Evolutionary conservation across 164 flowering plant species (phyloP), one percentile per base, ranked within the genome.

Genomic region (Stephania yunnanensis): DNA sequence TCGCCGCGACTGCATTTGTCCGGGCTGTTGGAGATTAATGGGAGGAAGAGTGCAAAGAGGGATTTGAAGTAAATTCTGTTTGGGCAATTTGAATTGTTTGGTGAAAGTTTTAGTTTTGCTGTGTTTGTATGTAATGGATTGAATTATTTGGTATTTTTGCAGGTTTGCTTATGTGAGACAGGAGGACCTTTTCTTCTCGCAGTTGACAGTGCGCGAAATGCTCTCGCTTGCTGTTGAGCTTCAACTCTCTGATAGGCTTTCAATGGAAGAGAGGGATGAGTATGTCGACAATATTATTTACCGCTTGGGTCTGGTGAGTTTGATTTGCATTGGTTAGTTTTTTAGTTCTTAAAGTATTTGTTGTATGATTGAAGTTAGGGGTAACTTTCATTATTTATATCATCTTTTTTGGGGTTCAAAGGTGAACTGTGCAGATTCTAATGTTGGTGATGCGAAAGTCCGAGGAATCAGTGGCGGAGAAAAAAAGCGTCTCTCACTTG

Each of bases 401-500:
- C 75, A 25, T 10, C 45, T 45, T 45, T 45, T 45, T 73, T 30
- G 76, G 42, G 73, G 48, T 69, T 80, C 71, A 48, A 85, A 93
- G 99, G 94, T 93, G 68, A 89, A 83, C 73, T 96, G 98, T 90
- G 98, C 97, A 64, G 97, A 93, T 85, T 80, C 97, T 46, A 86
- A 75, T 76, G 92, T 96, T 74, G 98, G 99, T 79, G 98, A 96
- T 86, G 90, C 97, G 65, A 96, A 93, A 89, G 90, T 92, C 71
- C 93, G 98, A 73, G 99, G 99, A 68, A 89, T 96, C 61, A 96
- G 99, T 85, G 99, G 99, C 45, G 99, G 99, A 50, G 99, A 96
- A 84, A 96, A 90, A 87, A 96, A 96, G 80, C 93, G 98, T 9
- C 77, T 96, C 50, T 89, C 99, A 25, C 74, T 96, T 77, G 98